Base-by-base conservation (phyloP, 768 basidiomycete species). In the Amanita polypyramis region DNA sequence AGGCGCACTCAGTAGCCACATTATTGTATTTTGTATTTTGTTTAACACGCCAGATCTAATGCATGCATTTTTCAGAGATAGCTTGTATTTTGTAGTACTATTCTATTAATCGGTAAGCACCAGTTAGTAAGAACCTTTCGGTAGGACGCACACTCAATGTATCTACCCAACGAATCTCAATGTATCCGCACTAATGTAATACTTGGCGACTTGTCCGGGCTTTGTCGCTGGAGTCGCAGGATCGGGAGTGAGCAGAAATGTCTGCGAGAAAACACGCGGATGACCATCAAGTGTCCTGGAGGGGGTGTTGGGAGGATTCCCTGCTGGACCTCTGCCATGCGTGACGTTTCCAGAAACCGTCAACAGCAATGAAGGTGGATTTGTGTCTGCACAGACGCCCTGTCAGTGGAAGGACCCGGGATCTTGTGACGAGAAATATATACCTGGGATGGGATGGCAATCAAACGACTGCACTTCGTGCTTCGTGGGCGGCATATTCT, bases 401-500 rank as follows among this genome's bases (percentile, higher is more conserved):
- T 27, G 36, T 15, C n/a, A 25, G 34, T 29, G 27, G 30, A 21
- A 41, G 25, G 33, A 48, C 5, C 50, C 20, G 43, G 39, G n/a
- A n/a, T n/a, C n/a, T 51, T 21, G 40, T 15, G 25, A 14, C 11
- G 29, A 11, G 39, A 58, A 64, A 46, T 32, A 59, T 65, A 45
- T 47, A 85, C 89, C 86, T 64, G 87, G 85, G 51, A 92, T 88
- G 30, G 90, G 85, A 61, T 92, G 89, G 56, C 90, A 92, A 60
- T 92, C 90, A 54, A 88, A 89, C 14, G 85, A 88, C 60, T 87
- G 83, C 15, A 92, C 74, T 50, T 92, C 90, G 55, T 92, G 89
- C 54, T 80, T 85, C 21, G 88, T 87, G 15, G 69, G 67, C 1
- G 87, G 87, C 80, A 88, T 88, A 45, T 76, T 77, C 54, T 75